Evolutionary conservation across 108 stramenopile genomes (phyloP).

Genomic region (Chaetoceros tenuissimus): DNA sequence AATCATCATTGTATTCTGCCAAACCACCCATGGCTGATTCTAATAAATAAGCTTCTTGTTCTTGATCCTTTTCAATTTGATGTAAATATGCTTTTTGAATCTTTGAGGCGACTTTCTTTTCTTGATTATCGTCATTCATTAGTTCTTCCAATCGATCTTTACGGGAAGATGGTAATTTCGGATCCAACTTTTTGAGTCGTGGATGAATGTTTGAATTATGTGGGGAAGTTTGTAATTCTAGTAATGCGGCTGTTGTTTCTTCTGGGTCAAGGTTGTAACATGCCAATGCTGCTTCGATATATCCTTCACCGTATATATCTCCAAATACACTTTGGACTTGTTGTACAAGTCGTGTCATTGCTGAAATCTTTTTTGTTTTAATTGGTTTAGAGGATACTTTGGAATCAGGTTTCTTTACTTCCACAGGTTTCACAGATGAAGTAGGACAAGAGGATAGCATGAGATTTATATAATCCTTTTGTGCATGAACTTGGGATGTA

Average conservation of each 20-base stretch:
- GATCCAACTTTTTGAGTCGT: slow-evolving; percentile 27
- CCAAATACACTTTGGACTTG: slow-evolving; percentile 51
- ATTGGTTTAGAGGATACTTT: neutral
- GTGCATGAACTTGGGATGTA: neutral
- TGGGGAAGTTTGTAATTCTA: slow-evolving; percentile 21
- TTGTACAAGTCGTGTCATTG: slow-evolving; percentile 29
- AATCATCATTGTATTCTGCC: slow-evolving; percentile 77
- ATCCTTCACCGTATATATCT: slow-evolving; percentile 72
- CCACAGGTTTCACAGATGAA: neutral
- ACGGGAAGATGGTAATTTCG: slow-evolving; percentile 24
- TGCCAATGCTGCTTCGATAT: slow-evolving; percentile 65
- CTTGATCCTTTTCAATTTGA: slow-evolving; percentile 30
- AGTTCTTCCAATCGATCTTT: slow-evolving; percentile 11
- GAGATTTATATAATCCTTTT: slow-evolving; percentile 29
- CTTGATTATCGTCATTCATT: slow-evolving; percentile 30
- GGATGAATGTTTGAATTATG: slow-evolving; percentile 17
- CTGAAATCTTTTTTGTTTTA: slow-evolving; percentile 1
- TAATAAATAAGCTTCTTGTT: slow-evolving; percentile 46
- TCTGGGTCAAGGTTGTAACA: slow-evolving; percentile 55
- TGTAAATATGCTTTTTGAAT: slow-evolving; percentile 44
- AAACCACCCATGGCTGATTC: slow-evolving; percentile 1
- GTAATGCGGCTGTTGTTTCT: slow-evolving; percentile 44
- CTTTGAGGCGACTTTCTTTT: slow-evolving; percentile 41
- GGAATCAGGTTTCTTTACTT: neutral
- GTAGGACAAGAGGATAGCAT: slow-evolving; percentile 26